A percentile compares a stretch with the other conserved stretches of the same genome.
phyloP scores from a whole-genome alignment of 805 yeast species.

The Komagataella pastoris region DNA sequence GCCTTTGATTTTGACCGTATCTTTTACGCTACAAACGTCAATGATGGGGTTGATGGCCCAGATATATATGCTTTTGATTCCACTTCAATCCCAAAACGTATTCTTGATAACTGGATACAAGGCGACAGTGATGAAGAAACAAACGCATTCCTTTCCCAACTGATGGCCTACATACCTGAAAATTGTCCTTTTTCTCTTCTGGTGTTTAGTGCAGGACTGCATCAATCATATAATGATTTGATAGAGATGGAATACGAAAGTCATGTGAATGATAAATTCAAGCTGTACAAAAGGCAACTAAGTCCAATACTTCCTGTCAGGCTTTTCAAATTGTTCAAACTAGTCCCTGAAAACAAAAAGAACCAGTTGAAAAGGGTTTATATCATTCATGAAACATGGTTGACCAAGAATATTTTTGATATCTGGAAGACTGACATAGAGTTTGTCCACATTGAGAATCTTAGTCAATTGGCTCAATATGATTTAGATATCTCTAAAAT shows the following conservation, averaged over 20 bases:
- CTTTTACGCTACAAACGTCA: not conserved
- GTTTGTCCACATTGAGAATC: slow-evolving; percentile 19
- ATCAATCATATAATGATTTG: slow-evolving; percentile 10
- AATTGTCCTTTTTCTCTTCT: slow-evolving; percentile 47
- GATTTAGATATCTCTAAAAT: slow-evolving; percentile 60
- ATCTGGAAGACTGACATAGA: slow-evolving; percentile 18
- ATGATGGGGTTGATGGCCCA: slow-evolving; percentile 25
- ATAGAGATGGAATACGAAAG: slow-evolving; percentile 14
- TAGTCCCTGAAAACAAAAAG: slow-evolving; percentile 43
- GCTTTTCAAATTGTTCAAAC: slow-evolving; percentile 28
- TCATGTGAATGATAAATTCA: slow-evolving; percentile 3
- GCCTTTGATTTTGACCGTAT: not conserved
- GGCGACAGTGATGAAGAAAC: slow-evolving; percentile 22
- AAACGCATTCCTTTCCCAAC: slow-evolving; percentile 41
- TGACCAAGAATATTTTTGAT: slow-evolving; percentile 66
- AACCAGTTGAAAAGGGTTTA: slow-evolving; percentile 48
- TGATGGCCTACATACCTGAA: slow-evolving; percentile 45
- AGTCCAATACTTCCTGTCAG: slow-evolving; percentile 14
- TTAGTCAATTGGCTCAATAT: slow-evolving; percentile 24
- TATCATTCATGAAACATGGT: slow-evolving; percentile 87
- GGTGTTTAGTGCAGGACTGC: slow-evolving; percentile 76
- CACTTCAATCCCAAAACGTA: slow-evolving; percentile 57
- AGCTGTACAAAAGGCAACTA: slow-evolving; percentile 1
- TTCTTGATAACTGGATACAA: slow-evolving; percentile 18
- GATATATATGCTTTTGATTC: slow-evolving; percentile 67